A percentile compares a stretch with the other conserved stretches of the same genome.
phyloP scores from a whole-genome alignment of 169 alveolate genomes.

The Eimeria acervulina region DNA sequence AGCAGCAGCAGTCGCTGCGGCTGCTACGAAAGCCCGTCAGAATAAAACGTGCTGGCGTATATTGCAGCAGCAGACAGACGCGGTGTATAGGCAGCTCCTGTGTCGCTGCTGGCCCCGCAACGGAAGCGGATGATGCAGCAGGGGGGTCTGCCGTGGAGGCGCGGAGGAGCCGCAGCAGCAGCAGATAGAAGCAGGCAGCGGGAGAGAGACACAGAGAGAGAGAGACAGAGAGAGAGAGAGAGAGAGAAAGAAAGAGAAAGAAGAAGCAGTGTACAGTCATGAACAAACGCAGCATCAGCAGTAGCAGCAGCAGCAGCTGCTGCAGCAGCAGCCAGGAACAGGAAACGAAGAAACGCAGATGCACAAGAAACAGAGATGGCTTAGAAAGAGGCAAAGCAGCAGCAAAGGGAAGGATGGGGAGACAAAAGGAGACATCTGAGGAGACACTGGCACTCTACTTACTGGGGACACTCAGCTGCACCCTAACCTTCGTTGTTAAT shows the following conservation, averaged over 20 bases:
- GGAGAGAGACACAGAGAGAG: background rate
- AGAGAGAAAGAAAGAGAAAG: background rate
- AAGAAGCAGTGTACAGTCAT: background rate
- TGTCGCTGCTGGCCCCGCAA: background rate
- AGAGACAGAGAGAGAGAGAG: background rate
- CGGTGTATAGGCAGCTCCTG: background rate
- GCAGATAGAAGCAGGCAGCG: background rate
- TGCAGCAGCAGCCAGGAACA: background rate
- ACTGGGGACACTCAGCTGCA: constrained; percentile 20
- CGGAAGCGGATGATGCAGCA: background rate
- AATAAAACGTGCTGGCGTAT: background rate
- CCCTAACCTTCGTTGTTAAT: constrained; percentile 35
- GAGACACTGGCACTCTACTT: background rate
- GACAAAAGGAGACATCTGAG: background rate
- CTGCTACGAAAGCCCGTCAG: background rate
- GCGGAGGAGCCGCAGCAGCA: background rate
- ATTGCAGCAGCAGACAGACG: background rate
- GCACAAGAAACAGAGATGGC: background rate
- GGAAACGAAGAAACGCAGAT: background rate
- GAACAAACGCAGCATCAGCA: background rate
- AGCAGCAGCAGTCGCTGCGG: background rate
- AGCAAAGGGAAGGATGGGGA: background rate
- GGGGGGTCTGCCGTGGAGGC: background rate
- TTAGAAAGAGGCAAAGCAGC: background rate
- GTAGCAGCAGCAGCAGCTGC: background rate